phyloP scores from a whole-genome alignment of 352 stramenopile genomes.

The Phytopythium ostracodes region DNA sequence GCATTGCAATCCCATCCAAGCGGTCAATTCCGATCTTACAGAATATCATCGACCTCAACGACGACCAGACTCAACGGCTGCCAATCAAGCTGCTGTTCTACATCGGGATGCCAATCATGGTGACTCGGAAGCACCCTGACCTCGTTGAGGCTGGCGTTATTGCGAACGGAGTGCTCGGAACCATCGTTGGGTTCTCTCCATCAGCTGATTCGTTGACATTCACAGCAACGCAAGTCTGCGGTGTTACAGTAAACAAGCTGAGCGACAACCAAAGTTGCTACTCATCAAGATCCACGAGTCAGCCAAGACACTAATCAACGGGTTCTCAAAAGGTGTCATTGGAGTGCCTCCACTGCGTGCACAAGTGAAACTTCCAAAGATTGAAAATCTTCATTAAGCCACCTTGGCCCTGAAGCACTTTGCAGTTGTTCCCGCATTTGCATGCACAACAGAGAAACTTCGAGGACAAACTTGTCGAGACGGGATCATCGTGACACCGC shows the following conservation, averaged over 20 bases:
- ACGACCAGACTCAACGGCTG: slow-evolving; percentile 8
- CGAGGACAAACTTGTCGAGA: slow-evolving; percentile 21
- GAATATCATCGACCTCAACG: slow-evolving; percentile 6
- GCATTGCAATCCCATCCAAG: not conserved
- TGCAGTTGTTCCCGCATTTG: slow-evolving; percentile 15
- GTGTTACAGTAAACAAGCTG: not conserved
- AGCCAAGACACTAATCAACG: not conserved
- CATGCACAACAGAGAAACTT: slow-evolving; percentile 23
- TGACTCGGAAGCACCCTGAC: slow-evolving; percentile 9
- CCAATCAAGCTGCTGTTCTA: slow-evolving; percentile 15
- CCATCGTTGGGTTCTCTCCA: slow-evolving; percentile 11
- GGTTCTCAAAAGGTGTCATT: slow-evolving; percentile 10
- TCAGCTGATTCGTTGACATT: not conserved
- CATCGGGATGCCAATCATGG: slow-evolving; percentile 14
- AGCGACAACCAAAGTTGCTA: slow-evolving; percentile 6
- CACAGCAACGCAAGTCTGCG: not conserved
- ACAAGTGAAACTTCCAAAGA: not conserved
- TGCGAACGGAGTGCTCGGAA: slow-evolving; percentile 13
- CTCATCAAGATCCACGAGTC: slow-evolving; percentile 10
- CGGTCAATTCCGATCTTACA: slow-evolving; percentile 5
- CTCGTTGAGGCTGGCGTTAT: slow-evolving; percentile 7
- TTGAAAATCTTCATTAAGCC: slow-evolving; percentile 10
- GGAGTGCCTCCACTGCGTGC: slow-evolving; percentile 6
- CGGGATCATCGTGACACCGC: slow-evolving; percentile 15
- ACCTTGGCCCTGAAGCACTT: slow-evolving; percentile 17